Conservation (phyloP, 129 eudicot genomes). For the Pittosporum tobira region DNA sequence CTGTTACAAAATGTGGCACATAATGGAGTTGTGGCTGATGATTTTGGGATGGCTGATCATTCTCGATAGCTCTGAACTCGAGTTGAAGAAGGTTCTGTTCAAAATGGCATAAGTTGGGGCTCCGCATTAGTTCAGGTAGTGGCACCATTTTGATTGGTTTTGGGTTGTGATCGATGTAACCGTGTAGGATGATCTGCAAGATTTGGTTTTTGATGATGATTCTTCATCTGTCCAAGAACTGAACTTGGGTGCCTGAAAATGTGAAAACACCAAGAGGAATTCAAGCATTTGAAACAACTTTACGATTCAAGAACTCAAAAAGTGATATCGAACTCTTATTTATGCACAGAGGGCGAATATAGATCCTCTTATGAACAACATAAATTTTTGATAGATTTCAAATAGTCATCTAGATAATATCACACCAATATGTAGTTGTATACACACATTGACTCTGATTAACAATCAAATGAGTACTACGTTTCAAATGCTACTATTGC, state of each 20-base stretch:
- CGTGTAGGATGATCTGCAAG: slow-evolving; percentile 36
- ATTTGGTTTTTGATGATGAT: slow-evolving; percentile 30
- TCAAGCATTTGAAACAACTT: slow-evolving; percentile 5
- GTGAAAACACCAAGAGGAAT: background rate
- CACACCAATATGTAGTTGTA: too few species aligned
- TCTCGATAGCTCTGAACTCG: slow-evolving; percentile 26
- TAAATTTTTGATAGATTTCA: too few species aligned
- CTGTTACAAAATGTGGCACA: slow-evolving; percentile 37
- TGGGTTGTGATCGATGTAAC: slow-evolving; percentile 6
- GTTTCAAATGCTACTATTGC: too few species aligned
- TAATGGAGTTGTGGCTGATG: slow-evolving; percentile 16
- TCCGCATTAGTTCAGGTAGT: slow-evolving; percentile 24
- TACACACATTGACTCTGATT: too few species aligned
- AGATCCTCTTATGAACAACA: too few species aligned
- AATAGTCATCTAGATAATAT: too few species aligned
- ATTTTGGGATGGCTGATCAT: slow-evolving; percentile 22
- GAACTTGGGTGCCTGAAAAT: slow-evolving; percentile 49
- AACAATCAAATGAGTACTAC: too few species aligned
- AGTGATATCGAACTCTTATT: background rate
- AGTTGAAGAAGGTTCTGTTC: slow-evolving; percentile 25
- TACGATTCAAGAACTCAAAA: background rate
- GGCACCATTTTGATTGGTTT: slow-evolving; percentile 36
- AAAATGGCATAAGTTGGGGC: slow-evolving; percentile 21
- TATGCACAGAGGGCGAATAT: too few species aligned
- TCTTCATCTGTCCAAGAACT: slow-evolving; percentile 53